Evolutionary conservation across 2,329 filamentous ascomycete genomes (phyloP).

Genomic region (Xylaria sp.): DNA sequence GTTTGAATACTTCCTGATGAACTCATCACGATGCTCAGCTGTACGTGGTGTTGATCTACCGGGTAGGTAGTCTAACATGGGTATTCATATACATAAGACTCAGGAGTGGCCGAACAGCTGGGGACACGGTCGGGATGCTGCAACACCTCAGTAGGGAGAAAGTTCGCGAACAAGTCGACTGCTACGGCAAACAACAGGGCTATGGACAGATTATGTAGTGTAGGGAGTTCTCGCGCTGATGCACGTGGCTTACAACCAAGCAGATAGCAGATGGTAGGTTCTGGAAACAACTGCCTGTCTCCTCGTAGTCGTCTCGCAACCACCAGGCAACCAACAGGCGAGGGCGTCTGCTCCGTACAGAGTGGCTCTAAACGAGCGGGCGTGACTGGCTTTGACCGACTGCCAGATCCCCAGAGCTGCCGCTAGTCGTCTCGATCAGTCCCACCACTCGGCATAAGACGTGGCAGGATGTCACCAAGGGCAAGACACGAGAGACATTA

Average conservation of each 20-base stretch:
- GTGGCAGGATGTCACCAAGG: neutral
- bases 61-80: too few relatives aligned
- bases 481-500: too few relatives aligned
- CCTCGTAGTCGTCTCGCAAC: neutral
- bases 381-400: neutral
- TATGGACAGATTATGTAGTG: neutral
- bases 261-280: neutral
- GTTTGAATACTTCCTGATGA: too few relatives aligned
- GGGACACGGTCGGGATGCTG: neutral
- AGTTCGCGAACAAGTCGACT: neutral
- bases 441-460: neutral
- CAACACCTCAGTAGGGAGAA: neutral
- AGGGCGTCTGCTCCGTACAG: neutral
- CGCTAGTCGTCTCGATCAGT: neutral
- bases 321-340: neutral
- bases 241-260: neutral
- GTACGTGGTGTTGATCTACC: too few relatives aligned
- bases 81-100: too few relatives aligned
- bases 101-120: neutral
- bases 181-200: neutral
- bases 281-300: neutral
- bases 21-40: too few relatives aligned
- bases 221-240: neutral
- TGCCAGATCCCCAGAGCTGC: neutral
- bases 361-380: neutral